Evolutionary conservation across 768 basidiomycete species (phyloP).

Genomic region (Lanmaoa pseudosensibilis): DNA sequence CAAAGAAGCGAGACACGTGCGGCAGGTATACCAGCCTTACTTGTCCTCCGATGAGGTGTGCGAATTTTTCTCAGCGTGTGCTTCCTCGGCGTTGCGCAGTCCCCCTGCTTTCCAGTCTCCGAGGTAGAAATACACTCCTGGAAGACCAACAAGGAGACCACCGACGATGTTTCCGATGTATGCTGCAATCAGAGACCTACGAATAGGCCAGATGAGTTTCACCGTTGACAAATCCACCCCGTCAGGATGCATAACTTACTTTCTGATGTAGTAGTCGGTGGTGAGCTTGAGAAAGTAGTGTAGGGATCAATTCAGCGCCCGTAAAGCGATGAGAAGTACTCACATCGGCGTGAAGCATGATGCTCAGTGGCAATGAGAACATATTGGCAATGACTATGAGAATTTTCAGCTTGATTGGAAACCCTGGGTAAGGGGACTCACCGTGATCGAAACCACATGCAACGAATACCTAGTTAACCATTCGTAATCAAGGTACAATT

Average conservation of each 20-base stretch:
- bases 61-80: conserved; percentile 13
- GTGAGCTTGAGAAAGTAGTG: conserved; percentile 20
- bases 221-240: background rate
- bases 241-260: conserved; percentile 41
- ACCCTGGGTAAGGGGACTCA: conserved; percentile 24
- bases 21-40: background rate
- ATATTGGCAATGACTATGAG: conserved; percentile 67
- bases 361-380: conserved; percentile 70
- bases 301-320: conserved; percentile 1
- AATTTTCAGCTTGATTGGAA: background rate
- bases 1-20: background rate
- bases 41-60: conserved; percentile 4
- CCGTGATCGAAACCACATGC: conserved; percentile 73
- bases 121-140: conserved; percentile 65
- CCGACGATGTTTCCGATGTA: conserved; percentile 69
- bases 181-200: conserved; percentile 63
- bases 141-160: conserved; percentile 61
- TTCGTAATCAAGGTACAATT: background rate
- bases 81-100: conserved; percentile 43
- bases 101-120: conserved; percentile 45
- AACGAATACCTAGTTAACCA: conserved; percentile 55
- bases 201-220: background rate
- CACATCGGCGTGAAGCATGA: conserved; percentile 69
- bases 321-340: conserved; percentile 24
- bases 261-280: conserved; percentile 58